Conservation (phyloP, 2,329 filamentous ascomycete genomes). For the Xylaria polymorpha region DNA sequence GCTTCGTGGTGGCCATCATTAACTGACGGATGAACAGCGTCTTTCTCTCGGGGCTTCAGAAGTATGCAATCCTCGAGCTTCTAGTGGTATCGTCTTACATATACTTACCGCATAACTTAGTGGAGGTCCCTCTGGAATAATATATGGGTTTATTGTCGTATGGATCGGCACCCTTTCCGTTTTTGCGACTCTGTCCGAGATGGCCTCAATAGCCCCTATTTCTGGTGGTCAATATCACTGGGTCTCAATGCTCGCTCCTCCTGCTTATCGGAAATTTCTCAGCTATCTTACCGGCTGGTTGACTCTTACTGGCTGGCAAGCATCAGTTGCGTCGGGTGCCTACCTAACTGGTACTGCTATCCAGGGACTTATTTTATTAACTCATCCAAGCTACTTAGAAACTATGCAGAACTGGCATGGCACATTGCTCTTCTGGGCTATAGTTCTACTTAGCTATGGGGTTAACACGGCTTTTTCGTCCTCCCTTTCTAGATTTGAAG, state of each 20-base stretch:
- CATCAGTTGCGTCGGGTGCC: conserved; percentile 24
- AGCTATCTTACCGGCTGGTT: conserved; percentile 43
- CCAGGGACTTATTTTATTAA: conserved; percentile 38
- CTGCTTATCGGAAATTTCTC: conserved; percentile 25
- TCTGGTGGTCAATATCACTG: conserved; percentile 44
- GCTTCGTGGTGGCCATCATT: too few species aligned
- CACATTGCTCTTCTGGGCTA: conserved; percentile 48
- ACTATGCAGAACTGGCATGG: conserved; percentile 38
- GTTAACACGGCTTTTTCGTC: conserved; percentile 50
- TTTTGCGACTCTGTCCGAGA: conserved; percentile 59
- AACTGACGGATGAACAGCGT: neutral
- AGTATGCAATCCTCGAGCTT: neutral
- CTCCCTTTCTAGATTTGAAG: conserved; percentile 54
- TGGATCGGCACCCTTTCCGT: conserved; percentile 60
- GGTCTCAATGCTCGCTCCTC: conserved; percentile 44
- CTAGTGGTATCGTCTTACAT: neutral
- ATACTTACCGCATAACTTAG: conserved; percentile 11
- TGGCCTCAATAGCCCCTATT: conserved; percentile 55
- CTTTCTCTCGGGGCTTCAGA: neutral
- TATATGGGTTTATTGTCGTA: conserved; percentile 64
- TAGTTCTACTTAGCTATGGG: conserved; percentile 55
- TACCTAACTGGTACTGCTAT: conserved; percentile 38
- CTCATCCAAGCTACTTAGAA: conserved; percentile 32
- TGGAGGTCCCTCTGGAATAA: conserved; percentile 56
- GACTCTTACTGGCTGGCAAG: conserved; percentile 39